Conservation (phyloP, 176 grass and related monocot species). For the Carex parvula region DNA sequence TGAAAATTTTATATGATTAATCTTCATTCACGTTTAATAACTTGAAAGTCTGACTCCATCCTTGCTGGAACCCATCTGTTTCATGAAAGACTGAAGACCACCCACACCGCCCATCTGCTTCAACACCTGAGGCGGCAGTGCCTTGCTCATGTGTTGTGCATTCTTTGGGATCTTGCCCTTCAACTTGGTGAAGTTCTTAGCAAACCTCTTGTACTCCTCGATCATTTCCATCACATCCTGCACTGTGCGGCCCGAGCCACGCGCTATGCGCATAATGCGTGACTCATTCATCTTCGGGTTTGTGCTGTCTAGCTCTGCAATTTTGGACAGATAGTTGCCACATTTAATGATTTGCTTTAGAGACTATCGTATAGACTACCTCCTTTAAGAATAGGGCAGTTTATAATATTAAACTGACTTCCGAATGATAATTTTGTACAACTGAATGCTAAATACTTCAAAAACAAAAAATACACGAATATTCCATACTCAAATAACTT, state of each 20-base stretch:
- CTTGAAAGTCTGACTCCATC: too few species aligned
- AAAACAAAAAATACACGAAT: not conserved
- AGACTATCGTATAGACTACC: too few species aligned
- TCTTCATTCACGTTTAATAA: too few species aligned
- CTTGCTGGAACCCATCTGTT: slow-evolving; percentile 77
- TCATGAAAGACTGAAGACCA: slow-evolving; percentile 69
- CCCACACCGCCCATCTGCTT: slow-evolving; percentile 83
- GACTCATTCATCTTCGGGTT: slow-evolving; percentile 83
- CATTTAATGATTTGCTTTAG: not conserved
- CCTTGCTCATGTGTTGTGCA: slow-evolving; percentile 71
- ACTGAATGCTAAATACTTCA: not conserved
- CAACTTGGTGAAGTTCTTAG: slow-evolving; percentile 84
- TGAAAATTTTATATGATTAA: too few species aligned
- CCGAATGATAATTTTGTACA: not conserved
- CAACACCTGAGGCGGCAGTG: slow-evolving; percentile 71
- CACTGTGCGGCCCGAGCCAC: slow-evolving; percentile 60
- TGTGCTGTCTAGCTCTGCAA: slow-evolving; percentile 76
- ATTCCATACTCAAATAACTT: not conserved
- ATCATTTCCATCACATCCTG: slow-evolving; percentile 81
- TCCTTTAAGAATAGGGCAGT: not conserved
- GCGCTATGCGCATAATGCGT: slow-evolving; percentile 52
- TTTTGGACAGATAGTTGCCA: not conserved
- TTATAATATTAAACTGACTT: not conserved
- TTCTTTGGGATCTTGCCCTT: slow-evolving; percentile 86
- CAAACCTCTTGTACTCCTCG: slow-evolving; percentile 88